phyloP scores from a whole-genome alignment of 176 grass and related monocot species.

The Otatea glauca region DNA sequence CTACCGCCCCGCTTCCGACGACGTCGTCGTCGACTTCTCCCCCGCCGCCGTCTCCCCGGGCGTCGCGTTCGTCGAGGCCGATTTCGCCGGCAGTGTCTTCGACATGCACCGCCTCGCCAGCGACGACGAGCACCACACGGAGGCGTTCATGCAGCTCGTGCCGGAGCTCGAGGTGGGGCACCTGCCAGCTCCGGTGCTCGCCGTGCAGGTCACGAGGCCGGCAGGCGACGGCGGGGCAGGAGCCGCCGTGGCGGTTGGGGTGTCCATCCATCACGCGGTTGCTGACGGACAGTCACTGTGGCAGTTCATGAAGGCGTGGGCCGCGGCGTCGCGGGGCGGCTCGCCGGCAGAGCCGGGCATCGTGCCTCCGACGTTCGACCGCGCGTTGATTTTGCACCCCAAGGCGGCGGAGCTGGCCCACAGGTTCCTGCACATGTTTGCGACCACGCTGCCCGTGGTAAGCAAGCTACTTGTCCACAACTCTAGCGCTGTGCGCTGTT shows the following conservation, averaged over 20 bases:
- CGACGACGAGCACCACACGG: background rate
- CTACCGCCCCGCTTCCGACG: background rate
- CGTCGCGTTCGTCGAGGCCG: constrained; percentile 49
- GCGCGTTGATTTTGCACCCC: no score
- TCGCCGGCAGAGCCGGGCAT: no score
- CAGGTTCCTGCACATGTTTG: no score
- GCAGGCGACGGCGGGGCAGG: no score
- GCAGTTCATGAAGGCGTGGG: no score
- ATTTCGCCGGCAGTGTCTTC: background rate
- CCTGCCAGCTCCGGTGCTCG: background rate
- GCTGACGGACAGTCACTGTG: no score
- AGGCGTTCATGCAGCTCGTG: background rate
- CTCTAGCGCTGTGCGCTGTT: no score
- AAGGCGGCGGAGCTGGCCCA: no score
- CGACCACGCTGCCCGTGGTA: no score
- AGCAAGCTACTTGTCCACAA: no score
- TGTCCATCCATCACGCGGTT: background rate
- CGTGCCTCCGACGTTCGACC: no score
- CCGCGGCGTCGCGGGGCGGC: no score
- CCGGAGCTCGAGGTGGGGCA: background rate
- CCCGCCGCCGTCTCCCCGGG: background rate
- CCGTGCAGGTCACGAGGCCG: background rate
- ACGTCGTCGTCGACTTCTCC: constrained; percentile 45
- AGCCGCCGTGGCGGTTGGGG: background rate
- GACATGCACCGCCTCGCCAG: background rate